phyloP scores from a whole-genome alignment of 2,329 filamentous ascomycete genomes.

The Fusarium secorum region DNA sequence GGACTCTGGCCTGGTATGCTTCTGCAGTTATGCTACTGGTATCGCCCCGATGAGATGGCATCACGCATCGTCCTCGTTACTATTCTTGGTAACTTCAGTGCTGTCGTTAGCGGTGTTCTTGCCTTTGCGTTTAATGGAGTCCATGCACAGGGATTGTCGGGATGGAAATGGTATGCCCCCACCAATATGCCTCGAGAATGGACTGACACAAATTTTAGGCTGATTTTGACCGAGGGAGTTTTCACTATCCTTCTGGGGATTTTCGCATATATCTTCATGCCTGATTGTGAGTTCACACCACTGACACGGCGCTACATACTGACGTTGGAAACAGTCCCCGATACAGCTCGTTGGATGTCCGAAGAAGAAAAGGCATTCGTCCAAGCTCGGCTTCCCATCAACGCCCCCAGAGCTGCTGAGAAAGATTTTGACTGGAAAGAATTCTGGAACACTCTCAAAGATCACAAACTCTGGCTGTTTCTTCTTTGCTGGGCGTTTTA shows the following conservation, averaged over 20 bases:
- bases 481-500: not conserved
- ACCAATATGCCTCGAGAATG: accelerated
- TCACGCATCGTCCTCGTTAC: not conserved
- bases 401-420: not conserved
- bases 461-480: not conserved
- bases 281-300: not conserved
- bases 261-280: not conserved
- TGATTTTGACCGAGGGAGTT: not conserved
- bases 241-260: not conserved
- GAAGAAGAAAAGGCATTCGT: not conserved
- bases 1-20: not conserved
- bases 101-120: not conserved
- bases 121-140: not conserved
- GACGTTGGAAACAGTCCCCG: not conserved
- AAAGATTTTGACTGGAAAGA: not conserved
- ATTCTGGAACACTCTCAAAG: not conserved
- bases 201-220: not conserved
- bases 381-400: not conserved
- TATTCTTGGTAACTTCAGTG: not conserved
- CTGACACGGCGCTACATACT: accelerated
- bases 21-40: not conserved
- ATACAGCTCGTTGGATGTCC: not conserved
- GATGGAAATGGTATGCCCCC: not conserved
- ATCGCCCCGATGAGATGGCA: not conserved
- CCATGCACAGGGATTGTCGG: not conserved